phyloP scores from a whole-genome alignment of 148 eudicot species.

The Camellia japonica region DNA sequence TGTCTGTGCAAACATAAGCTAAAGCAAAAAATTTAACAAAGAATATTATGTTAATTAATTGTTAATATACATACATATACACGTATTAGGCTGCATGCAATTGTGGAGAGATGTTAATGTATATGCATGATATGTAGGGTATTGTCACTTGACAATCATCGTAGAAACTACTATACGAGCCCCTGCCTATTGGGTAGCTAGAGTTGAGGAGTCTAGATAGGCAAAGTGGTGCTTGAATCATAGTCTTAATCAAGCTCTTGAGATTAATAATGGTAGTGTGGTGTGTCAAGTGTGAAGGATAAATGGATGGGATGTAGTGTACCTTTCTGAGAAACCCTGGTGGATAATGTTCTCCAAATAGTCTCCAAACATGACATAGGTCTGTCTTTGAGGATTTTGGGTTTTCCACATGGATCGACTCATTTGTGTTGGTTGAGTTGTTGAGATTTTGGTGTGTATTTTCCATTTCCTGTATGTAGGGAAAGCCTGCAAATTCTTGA shows the following conservation, averaged over 20 bases:
- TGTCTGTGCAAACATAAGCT: background rate
- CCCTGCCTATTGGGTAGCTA: too few species aligned
- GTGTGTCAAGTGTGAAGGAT: background rate
- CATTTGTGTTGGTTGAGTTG: background rate
- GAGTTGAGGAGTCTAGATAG: too few species aligned
- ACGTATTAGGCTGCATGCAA: too few species aligned
- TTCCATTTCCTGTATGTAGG: conserved; percentile 16
- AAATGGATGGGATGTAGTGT: background rate
- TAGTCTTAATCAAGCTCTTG: too few species aligned
- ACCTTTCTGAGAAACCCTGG: conserved; percentile 41
- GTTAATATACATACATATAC: too few species aligned
- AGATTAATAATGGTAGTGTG: too few species aligned
- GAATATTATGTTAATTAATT: too few species aligned
- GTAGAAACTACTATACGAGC: too few species aligned
- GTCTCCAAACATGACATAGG: background rate
- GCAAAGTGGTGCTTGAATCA: too few species aligned
- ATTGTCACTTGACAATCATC: too few species aligned
- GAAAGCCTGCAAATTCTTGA: background rate
- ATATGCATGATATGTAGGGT: too few species aligned
- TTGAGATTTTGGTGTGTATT: conserved; percentile 1
- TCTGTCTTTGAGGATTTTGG: conserved; percentile 7
- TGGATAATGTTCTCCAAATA: conserved; percentile 28
- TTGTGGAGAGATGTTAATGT: too few species aligned
- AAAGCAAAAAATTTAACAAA: background rate
- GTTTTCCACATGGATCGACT: conserved; percentile 1